phyloP scores from a whole-genome alignment of 148 eudicot species.

The Cornus controversa region DNA sequence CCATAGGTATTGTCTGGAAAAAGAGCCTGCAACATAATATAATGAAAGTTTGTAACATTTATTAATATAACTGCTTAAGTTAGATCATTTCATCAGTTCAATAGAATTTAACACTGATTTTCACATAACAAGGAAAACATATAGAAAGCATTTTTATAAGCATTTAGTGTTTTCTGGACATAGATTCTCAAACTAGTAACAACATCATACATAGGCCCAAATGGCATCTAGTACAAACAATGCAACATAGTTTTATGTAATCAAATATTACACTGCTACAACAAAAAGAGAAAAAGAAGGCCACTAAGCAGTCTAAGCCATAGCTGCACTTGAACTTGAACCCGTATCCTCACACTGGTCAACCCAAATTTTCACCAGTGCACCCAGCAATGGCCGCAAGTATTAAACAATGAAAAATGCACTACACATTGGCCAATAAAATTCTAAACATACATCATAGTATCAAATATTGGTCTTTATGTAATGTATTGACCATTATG shows the following conservation, averaged over 20 bases:
- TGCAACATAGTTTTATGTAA: not conserved
- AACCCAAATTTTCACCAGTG: no score
- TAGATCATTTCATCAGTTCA: not conserved
- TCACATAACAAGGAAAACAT: not conserved
- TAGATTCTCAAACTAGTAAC: not conserved
- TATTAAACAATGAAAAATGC: no score
- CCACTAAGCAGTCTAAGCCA: no score
- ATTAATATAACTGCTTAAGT: not conserved
- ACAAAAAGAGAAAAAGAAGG: no score
- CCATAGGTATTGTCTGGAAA: constrained; percentile 95
- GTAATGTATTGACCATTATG: no score
- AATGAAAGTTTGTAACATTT: not conserved
- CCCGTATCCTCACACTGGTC: no score
- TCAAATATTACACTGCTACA: not conserved
- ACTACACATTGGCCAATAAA: no score
- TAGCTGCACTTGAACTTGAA: no score
- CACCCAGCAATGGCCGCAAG: no score
- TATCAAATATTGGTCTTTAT: no score
- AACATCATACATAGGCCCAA: not conserved
- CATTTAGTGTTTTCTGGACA: not conserved
- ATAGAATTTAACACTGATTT: not conserved
- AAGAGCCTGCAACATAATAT: constrained; percentile 57
- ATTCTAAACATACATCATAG: no score
- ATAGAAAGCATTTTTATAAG: not conserved
- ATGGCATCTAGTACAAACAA: not conserved